Evolutionary conservation across 2,329 filamentous ascomycete genomes (phyloP), one percentile per base, ranked within the genome.

Genomic region (Bimuria novae-zelandiae): DNA sequence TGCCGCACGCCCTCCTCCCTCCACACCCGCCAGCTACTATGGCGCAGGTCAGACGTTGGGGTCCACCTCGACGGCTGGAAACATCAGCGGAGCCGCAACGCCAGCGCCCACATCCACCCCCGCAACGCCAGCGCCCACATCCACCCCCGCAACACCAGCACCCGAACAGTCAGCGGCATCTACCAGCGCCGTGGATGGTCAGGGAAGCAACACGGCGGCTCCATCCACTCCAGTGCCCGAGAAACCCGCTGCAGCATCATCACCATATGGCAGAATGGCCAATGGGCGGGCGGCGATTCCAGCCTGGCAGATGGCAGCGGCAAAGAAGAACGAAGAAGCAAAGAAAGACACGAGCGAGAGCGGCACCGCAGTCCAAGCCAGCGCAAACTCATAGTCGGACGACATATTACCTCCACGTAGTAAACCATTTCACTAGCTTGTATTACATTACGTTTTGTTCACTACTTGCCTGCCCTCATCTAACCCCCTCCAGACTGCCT

Each of bases 291-390:
- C 78, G 3, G 74, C 77, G 0, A 83, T 83, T 42, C 80, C 80
- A 5, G 76, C 76, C 5, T 83, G 80, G 80, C 80, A 83, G 63
- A 72, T 82, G 71, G 80, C 79, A 0, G 77, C 77, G 29, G 76
- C 77, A 58, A 77, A 77, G 71, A 76, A 71, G 49, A 76, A 71
- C 21, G 76, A 80, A 49, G 70, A 71, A 40, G 70, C 73, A 4
- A 77, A 77, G 63, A 76, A 77, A 60, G 76, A 77, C 39, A 71
- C 71, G 2, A 70, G 64, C 35, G 71, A 70, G 58, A 75, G 71
- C 49, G 72, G 71, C 6, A 73, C 72, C 4, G 69, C 60, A 7
- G 63, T 57, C 4, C 71, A 75, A 37, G 70, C 67, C 11, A 63
- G 57, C 46, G 23, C 69, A 2, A 66, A 64, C 43, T 61, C 69